Percentiles rank a stretch among this genome's conserved stretches.
Evolutionary conservation across 148 eudicot genomes (phyloP).

Genomic region (Vaccinium corymbosum): DNA sequence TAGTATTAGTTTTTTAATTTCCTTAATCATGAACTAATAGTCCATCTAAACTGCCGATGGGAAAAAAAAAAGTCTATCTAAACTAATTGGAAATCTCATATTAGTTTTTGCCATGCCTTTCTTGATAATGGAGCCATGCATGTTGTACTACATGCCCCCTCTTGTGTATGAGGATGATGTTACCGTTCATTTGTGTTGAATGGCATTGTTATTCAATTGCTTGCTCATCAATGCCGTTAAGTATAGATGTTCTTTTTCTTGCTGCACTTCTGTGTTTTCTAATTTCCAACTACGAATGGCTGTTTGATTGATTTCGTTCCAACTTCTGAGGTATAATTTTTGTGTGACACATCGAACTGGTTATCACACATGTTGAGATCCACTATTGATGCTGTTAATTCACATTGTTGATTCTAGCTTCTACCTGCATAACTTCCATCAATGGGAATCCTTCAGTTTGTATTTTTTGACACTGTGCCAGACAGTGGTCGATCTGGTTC

Average conservation of each 20-base stretch:
- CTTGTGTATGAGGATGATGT: neutral
- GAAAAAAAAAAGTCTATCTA: neutral
- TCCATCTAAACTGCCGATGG: neutral
- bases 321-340: neutral
- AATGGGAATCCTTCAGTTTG: neutral
- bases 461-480: neutral
- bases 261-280: neutral
- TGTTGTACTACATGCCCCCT: neutral
- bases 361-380: neutral
- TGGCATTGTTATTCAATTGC: neutral
- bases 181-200: neutral
- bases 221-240: constrained; percentile 2
- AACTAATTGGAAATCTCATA: neutral
- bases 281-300: neutral
- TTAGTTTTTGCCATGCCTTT: neutral
- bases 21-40: neutral
- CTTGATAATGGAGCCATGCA: neutral
- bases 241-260: neutral
- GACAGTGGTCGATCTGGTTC: neutral
- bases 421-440: neutral
- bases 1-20: neutral
- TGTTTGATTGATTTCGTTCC: neutral
- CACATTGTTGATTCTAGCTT: neutral
- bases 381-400: neutral
- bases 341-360: neutral